phyloP scores from a whole-genome alignment of 1,139 yeast species.

The Blastobotrys illinoisensis region DNA sequence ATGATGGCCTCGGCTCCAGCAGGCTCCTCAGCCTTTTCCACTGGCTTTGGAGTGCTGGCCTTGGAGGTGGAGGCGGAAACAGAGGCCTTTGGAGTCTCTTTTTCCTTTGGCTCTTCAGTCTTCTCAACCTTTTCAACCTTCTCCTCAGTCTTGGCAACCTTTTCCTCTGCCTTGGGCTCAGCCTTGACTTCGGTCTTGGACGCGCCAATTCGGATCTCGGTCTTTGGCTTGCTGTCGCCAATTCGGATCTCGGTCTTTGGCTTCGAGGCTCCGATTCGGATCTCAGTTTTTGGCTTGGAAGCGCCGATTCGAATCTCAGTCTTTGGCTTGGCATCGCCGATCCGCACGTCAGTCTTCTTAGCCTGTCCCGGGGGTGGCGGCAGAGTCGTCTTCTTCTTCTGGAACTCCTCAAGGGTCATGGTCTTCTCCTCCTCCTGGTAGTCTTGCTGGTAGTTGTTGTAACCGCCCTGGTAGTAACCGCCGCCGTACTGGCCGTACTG shows the following conservation, averaged over 20 bases:
- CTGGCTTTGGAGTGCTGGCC: slow-evolving; percentile 6
- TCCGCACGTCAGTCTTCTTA: slow-evolving; percentile 21
- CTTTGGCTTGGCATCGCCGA: slow-evolving; percentile 20
- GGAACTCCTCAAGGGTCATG: slow-evolving; percentile 84
- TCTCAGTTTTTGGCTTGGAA: slow-evolving; percentile 12
- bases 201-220: slow-evolving; percentile 1
- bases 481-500: slow-evolving; percentile 30
- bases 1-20: slow-evolving; percentile 45
- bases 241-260: slow-evolving; percentile 17
- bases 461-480: slow-evolving; percentile 24
- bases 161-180: slow-evolving; percentile 28
- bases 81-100: slow-evolving; percentile 11
- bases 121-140: slow-evolving; percentile 31
- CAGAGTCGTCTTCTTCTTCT: slow-evolving; percentile 48
- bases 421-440: slow-evolving; percentile 39
- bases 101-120: slow-evolving; percentile 13
- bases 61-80: slow-evolving; percentile 26
- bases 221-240: slow-evolving; percentile 8
- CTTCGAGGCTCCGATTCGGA: slow-evolving; percentile 12
- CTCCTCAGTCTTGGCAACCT: slow-evolving; percentile 36
- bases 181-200: slow-evolving; percentile 8
- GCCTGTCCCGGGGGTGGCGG: slow-evolving; percentile 26
- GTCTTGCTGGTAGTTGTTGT: slow-evolving; percentile 20
- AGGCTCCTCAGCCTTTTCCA: slow-evolving; percentile 12
- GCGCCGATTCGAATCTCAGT: slow-evolving; percentile 10